These are phyloP conservation scores for Chaetomiaceae sp. DNA, from an alignment of 2,329 filamentous ascomycete species.

Conservation along the genomic window DNA sequence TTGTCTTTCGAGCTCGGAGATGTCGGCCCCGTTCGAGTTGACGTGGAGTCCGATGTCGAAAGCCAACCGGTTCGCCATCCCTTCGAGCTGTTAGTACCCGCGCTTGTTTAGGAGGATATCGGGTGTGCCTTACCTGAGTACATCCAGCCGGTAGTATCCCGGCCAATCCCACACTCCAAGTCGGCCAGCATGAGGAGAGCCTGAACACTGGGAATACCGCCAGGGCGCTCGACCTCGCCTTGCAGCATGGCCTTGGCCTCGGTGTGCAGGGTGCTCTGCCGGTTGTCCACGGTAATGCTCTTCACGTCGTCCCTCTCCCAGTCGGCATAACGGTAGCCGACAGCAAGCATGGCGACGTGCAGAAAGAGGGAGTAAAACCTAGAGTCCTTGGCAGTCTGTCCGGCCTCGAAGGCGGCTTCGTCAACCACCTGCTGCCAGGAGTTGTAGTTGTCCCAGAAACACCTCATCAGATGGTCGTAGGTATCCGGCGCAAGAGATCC, in stretches of 20 bases:
- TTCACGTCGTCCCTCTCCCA: conserved; percentile 44
- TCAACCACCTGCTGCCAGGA: conserved; percentile 45
- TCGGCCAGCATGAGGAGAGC: conserved; percentile 48
- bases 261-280: conserved; percentile 48
- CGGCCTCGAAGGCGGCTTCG: conserved; percentile 44
- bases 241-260: conserved; percentile 53
- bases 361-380: conserved; percentile 50
- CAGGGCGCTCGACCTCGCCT: conserved; percentile 47
- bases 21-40: conserved; percentile 37
- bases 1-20: conserved; percentile 42
- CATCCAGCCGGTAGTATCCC: conserved; percentile 52
- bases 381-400: conserved; percentile 40
- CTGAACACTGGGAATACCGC: conserved; percentile 48
- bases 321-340: conserved; percentile 49
- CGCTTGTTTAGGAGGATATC: conserved; percentile 12
- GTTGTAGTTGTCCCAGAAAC: conserved; percentile 51
- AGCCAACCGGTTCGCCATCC: conserved; percentile 42
- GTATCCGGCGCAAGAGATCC: conserved; percentile 41
- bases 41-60: conserved; percentile 48
- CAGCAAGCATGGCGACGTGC: conserved; percentile 47
- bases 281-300: conserved; percentile 40
- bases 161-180: conserved; percentile 48
- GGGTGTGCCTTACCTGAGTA: conserved; percentile 48
- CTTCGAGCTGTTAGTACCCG: conserved; percentile 20
- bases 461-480: conserved; percentile 47